Conservation (phyloP, 352 stramenopile species). For the Pythium aquatile region DNA sequence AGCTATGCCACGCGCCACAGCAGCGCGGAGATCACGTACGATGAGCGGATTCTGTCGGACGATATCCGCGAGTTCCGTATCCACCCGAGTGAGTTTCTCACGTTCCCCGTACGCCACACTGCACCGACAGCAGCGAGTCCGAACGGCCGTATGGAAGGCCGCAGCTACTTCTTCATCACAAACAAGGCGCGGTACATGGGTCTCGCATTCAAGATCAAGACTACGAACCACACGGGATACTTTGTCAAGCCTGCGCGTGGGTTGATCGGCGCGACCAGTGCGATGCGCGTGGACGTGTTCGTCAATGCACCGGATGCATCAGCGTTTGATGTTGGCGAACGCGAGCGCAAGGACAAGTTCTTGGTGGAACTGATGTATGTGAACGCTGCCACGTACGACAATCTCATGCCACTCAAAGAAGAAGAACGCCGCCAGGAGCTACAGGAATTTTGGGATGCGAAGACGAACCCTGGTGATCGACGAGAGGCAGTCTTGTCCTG, state of each 20-base stretch:
- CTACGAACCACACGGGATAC: slow-evolving; percentile 74
- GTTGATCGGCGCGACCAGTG: slow-evolving; percentile 54
- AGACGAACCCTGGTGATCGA: slow-evolving; percentile 12
- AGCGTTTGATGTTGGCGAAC: slow-evolving; percentile 38
- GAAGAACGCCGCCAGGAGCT: slow-evolving; percentile 36
- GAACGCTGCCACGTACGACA: slow-evolving; percentile 33
- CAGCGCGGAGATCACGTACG: not conserved
- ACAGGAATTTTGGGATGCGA: slow-evolving; percentile 37
- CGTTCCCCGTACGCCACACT: slow-evolving; percentile 20
- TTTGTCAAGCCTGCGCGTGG: slow-evolving; percentile 71
- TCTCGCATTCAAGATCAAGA: slow-evolving; percentile 77
- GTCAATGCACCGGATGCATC: slow-evolving; percentile 40
- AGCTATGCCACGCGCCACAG: slow-evolving; percentile 17
- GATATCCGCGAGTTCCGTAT: slow-evolving; percentile 19
- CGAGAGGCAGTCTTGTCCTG: slow-evolving; percentile 17
- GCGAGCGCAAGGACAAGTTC: slow-evolving; percentile 68
- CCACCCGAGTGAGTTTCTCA: slow-evolving; percentile 21
- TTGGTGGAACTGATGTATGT: slow-evolving; percentile 67
- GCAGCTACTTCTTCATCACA: slow-evolving; percentile 55
- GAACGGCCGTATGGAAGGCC: slow-evolving; percentile 32
- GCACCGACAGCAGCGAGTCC: slow-evolving; percentile 6
- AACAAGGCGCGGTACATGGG: slow-evolving; percentile 52
- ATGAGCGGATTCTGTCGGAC: slow-evolving; percentile 16
- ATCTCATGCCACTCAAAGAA: slow-evolving; percentile 43
- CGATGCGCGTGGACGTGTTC: slow-evolving; percentile 58